Percentiles rank a stretch among this genome's conserved stretches.
Evolutionary conservation across 805 yeast genomes (phyloP).

Genomic region (Suhomyces kilbournensis): DNA sequence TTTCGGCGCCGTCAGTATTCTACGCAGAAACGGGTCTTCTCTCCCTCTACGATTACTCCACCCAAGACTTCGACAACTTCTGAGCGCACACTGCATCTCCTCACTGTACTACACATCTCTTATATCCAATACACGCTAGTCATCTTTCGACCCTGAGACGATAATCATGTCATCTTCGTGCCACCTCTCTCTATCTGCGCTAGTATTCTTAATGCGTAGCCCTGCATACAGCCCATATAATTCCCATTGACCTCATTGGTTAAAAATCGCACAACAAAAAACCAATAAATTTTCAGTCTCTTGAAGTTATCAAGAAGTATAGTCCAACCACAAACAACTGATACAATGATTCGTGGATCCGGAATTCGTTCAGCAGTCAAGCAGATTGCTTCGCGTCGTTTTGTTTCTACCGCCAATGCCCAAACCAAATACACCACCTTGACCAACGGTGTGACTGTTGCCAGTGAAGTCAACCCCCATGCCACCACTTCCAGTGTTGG

Average conservation of each 20-base stretch:
- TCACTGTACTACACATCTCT: background rate
- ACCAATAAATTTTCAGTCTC: slow-evolving; percentile 4
- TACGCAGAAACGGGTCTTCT: background rate
- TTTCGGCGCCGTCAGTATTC: background rate
- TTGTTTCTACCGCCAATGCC: slow-evolving; percentile 54
- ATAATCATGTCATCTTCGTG: background rate
- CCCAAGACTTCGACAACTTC: background rate
- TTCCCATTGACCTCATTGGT: slow-evolving; percentile 4
- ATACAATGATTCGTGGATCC: slow-evolving; percentile 42
- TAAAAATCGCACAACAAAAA: background rate
- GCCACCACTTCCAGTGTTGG: slow-evolving; percentile 63
- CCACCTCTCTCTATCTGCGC: no score
- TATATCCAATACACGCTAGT: background rate
- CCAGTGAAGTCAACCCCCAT: slow-evolving; percentile 59
- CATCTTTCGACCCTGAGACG: background rate
- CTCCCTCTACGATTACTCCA: background rate
- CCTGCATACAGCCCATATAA: slow-evolving; percentile 1
- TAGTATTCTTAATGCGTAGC: no score
- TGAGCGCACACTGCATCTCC: background rate
- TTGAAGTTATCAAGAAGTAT: background rate
- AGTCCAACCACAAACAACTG: background rate
- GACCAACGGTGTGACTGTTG: slow-evolving; percentile 71
- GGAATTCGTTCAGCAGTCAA: slow-evolving; percentile 29
- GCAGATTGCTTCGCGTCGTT: slow-evolving; percentile 45
- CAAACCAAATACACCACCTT: slow-evolving; percentile 69